Percentiles rank a stretch among this genome's conserved stretches.
Evolutionary conservation across 495 filamentous ascomycete species (phyloP).

Genomic region (Xylaria curta): DNA sequence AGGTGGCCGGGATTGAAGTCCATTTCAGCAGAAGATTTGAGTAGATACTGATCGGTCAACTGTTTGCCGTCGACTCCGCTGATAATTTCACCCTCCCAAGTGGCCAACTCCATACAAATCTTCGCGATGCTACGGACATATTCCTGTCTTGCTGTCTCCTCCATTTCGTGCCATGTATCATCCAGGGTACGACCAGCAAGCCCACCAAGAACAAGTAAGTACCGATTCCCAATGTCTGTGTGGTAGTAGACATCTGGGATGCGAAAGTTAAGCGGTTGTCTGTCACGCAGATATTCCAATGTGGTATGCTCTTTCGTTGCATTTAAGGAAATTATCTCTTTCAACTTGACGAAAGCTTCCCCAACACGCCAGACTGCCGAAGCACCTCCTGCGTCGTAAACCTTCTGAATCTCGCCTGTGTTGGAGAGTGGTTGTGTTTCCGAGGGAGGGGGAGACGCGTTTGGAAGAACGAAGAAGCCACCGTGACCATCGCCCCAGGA

Average conservation of each 20-base stretch:
- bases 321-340: constrained; percentile 8
- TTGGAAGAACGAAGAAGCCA: constrained; percentile 27
- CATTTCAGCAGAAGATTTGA: constrained; percentile 11
- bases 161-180: constrained; percentile 27
- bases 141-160: constrained; percentile 21
- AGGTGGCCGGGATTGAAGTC: constrained; percentile 14
- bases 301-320: constrained; percentile 35
- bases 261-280: constrained; percentile 23
- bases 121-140: constrained; percentile 28
- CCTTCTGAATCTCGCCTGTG: constrained; percentile 23
- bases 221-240: constrained; percentile 25
- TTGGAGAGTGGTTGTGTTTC: constrained; percentile 25
- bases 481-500: constrained; percentile 28
- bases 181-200: constrained; percentile 31
- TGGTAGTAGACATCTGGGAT: constrained; percentile 32
- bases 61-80: constrained; percentile 29
- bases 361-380: constrained; percentile 30
- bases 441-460: constrained; percentile 22
- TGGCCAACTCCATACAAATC: constrained; percentile 29
- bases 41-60: constrained; percentile 24
- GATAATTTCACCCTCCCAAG: constrained; percentile 24
- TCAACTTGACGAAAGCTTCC: constrained; percentile 29
- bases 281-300: constrained; percentile 27
- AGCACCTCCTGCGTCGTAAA: constrained; percentile 30
- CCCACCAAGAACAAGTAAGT: constrained; percentile 24